These are phyloP conservation scores for Diutina neorugosa DNA, from an alignment of 1,139 yeast genomes.

Conservation along the genomic window DNA sequence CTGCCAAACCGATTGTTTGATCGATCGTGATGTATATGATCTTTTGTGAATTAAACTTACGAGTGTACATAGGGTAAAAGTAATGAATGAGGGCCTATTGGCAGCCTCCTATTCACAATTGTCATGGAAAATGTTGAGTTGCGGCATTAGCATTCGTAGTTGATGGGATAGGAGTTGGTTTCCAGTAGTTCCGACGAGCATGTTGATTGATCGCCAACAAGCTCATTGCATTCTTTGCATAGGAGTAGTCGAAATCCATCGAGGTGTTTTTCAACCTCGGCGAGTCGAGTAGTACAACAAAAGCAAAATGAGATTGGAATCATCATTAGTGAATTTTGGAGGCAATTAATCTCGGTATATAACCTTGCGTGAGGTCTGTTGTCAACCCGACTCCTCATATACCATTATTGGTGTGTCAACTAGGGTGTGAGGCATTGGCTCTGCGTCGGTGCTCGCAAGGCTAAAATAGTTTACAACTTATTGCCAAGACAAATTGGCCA, in stretches of 20 bases:
- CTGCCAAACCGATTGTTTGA: conserved; percentile 24
- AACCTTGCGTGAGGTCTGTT: neutral
- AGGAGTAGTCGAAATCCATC: neutral
- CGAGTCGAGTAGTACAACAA: neutral
- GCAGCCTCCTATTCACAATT: neutral
- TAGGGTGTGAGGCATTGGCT: neutral
- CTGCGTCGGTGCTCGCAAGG: neutral
- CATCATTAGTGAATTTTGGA: neutral
- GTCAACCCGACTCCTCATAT: neutral
- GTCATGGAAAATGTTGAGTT: too few species aligned
- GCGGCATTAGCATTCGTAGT: neutral
- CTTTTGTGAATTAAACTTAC: neutral
- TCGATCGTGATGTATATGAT: conserved; percentile 3
- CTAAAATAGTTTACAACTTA: too few species aligned
- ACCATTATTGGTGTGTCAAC: neutral
- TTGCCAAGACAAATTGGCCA: too few species aligned
- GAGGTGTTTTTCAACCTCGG: neutral
- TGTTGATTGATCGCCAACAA: neutral
- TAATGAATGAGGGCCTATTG: neutral
- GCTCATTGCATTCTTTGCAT: neutral
- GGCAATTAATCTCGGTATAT: neutral
- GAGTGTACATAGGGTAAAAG: neutral
- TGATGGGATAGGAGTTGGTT: neutral
- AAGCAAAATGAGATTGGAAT: neutral
- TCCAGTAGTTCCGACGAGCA: neutral